A percentile compares a stretch with the other conserved stretches of the same genome.
These are phyloP conservation scores for Diplogelasinospora grovesii DNA, from an alignment of 495 filamentous ascomycete genomes.

Conservation along the genomic window DNA sequence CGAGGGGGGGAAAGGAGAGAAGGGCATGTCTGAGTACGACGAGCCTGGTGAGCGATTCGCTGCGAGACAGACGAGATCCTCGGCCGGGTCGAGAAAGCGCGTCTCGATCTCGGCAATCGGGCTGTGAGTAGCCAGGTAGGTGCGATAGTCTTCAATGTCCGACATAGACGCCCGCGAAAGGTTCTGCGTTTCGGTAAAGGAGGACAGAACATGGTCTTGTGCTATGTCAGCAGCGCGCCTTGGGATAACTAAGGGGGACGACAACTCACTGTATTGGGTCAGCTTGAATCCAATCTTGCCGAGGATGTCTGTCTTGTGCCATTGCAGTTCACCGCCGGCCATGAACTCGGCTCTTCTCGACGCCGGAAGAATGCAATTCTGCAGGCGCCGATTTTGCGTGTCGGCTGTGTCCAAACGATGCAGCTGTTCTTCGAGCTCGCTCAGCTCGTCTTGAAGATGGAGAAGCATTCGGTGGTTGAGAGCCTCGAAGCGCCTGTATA, in stretches of 20 bases:
- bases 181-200: conserved; percentile 53
- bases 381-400: conserved; percentile 53
- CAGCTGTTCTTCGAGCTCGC: conserved; percentile 70
- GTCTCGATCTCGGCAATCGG: conserved; percentile 63
- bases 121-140: conserved; percentile 54
- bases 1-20: background rate
- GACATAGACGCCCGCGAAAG: conserved; percentile 48
- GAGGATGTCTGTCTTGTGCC: conserved; percentile 63
- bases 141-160: conserved; percentile 58
- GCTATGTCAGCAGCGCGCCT: conserved; percentile 4
- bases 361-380: conserved; percentile 49
- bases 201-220: conserved; percentile 61
- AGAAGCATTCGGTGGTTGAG: conserved; percentile 82
- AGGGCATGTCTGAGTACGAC: background rate
- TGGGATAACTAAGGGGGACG: background rate
- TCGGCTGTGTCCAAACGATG: conserved; percentile 65
- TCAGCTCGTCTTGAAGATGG: conserved; percentile 80
- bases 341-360: conserved; percentile 64
- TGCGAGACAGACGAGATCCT: conserved; percentile 58
- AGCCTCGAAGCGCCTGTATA: conserved; percentile 80
- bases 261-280: conserved; percentile 71
- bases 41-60: background rate
- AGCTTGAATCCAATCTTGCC: conserved; percentile 66
- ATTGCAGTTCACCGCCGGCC: conserved; percentile 62
- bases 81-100: conserved; percentile 56